Evolutionary conservation across 2,329 filamentous ascomycete genomes (phyloP).

Genomic region (Metarhizium guizhouense): DNA sequence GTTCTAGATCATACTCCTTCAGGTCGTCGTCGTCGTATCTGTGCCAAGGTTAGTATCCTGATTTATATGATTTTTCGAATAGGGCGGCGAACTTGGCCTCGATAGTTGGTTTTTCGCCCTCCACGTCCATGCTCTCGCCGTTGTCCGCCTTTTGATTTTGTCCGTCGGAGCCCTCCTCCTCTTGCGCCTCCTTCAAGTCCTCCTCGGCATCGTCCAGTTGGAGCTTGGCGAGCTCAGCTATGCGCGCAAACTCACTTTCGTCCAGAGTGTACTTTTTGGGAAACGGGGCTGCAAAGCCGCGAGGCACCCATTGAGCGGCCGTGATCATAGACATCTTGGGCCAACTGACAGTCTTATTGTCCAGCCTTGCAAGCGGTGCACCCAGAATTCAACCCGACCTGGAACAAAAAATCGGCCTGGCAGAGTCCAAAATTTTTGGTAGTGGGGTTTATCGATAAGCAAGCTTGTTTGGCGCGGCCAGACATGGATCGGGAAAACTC

Average conservation of each 20-base stretch:
- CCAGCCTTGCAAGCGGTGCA: not conserved
- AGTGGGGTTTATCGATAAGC: slow-evolving; percentile 33
- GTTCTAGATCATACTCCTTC: slow-evolving; percentile 91
- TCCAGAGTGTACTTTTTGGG: slow-evolving; percentile 67
- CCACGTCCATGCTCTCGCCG: slow-evolving; percentile 25
- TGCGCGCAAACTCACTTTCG: slow-evolving; percentile 66
- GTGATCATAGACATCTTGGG: slow-evolving; percentile 65
- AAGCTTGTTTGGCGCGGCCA: not conserved
- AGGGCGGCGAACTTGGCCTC: slow-evolving; percentile 5
- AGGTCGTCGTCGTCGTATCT: slow-evolving; percentile 73
- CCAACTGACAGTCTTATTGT: not conserved
- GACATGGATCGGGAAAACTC: slow-evolving; percentile 14
- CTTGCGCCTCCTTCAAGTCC: slow-evolving; percentile 66
- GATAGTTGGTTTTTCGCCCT: slow-evolving; percentile 2
- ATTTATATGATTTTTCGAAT: not conserved
- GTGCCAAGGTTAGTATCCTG: slow-evolving; percentile 10
- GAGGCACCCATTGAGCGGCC: slow-evolving; percentile 65
- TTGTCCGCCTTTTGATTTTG: slow-evolving; percentile 17
- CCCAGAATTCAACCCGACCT: not conserved
- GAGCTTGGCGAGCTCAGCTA: slow-evolving; percentile 63
- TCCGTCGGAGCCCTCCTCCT: slow-evolving; percentile 15
- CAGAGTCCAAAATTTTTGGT: slow-evolving; percentile 22
- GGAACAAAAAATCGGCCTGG: not conserved
- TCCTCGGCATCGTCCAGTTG: slow-evolving; percentile 89
- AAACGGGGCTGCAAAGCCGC: slow-evolving; percentile 68